Conservation (phyloP, 2,329 filamentous ascomycete species). For the Epicoccum sorghinum region DNA sequence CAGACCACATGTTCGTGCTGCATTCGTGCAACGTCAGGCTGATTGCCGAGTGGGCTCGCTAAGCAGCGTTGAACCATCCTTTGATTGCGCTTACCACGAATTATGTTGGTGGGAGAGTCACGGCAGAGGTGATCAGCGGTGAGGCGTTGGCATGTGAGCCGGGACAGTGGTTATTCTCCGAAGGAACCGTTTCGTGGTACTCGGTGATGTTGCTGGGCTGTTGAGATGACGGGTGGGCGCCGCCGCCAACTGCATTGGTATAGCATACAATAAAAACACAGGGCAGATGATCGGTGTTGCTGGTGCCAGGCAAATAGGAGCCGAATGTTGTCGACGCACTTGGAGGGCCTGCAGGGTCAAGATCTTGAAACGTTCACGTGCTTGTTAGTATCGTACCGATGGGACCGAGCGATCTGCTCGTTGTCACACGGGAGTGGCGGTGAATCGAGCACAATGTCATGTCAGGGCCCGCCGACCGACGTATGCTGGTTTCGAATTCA, state of each 20-base stretch:
- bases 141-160: slow-evolving; percentile 16
- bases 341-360: background rate
- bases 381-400: background rate
- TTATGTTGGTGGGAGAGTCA: slow-evolving; percentile 1
- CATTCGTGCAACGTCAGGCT: slow-evolving; percentile 7
- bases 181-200: slow-evolving; percentile 18
- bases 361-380: background rate
- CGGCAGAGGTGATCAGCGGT: slow-evolving; percentile 13
- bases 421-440: slow-evolving; percentile 23
- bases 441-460: slow-evolving; percentile 8
- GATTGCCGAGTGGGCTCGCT: slow-evolving; percentile 13
- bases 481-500: slow-evolving; percentile 2
- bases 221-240: background rate
- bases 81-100: background rate
- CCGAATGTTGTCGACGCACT: background rate
- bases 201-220: slow-evolving; percentile 1
- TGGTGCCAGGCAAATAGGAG: background rate
- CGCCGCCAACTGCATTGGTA: background rate
- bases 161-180: slow-evolving; percentile 35
- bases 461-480: background rate
- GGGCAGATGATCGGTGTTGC: background rate
- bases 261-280: too few relatives aligned
- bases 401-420: background rate
- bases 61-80: background rate
- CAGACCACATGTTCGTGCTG: slow-evolving; percentile 29